phyloP scores from a whole-genome alignment of 2,329 filamentous ascomycete genomes.

The Aspergillus sp. region DNA sequence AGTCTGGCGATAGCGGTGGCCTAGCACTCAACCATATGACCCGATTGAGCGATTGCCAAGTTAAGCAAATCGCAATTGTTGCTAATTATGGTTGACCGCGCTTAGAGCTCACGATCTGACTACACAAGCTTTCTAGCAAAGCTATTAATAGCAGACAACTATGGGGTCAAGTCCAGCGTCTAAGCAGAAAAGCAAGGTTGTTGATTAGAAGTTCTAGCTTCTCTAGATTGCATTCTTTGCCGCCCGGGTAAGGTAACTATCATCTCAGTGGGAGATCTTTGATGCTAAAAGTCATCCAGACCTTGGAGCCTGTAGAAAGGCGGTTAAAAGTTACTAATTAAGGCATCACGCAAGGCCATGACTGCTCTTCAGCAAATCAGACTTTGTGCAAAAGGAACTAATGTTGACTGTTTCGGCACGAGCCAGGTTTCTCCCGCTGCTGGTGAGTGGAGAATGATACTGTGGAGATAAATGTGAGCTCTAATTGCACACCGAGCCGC shows the following conservation, averaged over 20 bases:
- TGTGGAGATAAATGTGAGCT: neutral
- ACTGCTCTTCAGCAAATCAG: constrained; percentile 3
- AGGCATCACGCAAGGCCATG: constrained; percentile 3
- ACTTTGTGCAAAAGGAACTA: neutral
- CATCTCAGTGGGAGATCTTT: no score
- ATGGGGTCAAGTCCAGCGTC: no score
- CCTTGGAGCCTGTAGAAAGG: constrained; percentile 3
- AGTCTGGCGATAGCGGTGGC: neutral
- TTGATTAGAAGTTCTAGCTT: no score
- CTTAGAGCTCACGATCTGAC: neutral
- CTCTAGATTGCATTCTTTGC: no score
- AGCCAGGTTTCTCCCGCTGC: neutral
- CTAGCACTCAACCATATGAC: neutral
- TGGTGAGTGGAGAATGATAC: constrained; percentile 3
- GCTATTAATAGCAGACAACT: constrained; percentile 15
- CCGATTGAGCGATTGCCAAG: neutral
- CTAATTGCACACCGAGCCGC: constrained; percentile 10
- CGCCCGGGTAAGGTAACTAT: no score
- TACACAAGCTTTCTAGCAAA: constrained; percentile 1
- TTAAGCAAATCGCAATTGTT: constrained; percentile 6
- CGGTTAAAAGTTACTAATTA: constrained; percentile 20
- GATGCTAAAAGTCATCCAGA: no score
- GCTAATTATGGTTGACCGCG: constrained; percentile 15
- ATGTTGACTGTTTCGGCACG: constrained; percentile 7
- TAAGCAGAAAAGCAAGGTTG: no score